Percentiles rank a stretch among this genome's conserved stretches.
Evolutionary conservation across 768 basidiomycete genomes (phyloP).

Genomic region (Leccinum disarticulatum): DNA sequence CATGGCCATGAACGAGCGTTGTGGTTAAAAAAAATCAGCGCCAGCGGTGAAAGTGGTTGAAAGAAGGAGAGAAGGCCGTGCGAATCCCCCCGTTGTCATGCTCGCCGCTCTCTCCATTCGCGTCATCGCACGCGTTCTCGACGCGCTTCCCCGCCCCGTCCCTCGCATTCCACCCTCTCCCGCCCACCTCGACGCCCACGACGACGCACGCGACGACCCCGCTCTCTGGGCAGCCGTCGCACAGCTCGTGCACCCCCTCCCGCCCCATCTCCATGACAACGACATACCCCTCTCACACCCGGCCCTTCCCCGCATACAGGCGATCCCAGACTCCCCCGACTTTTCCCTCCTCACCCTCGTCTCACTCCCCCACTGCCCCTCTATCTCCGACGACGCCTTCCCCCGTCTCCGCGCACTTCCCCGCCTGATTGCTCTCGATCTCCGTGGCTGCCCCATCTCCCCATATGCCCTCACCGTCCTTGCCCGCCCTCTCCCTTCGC

Average conservation of each 20-base stretch:
- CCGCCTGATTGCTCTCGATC: slow-evolving; percentile 62
- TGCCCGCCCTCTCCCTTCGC: slow-evolving; percentile 35
- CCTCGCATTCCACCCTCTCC: slow-evolving; percentile 35
- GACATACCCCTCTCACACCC: slow-evolving; percentile 53
- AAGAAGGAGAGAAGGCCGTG: slow-evolving; percentile 6
- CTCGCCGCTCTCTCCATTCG: slow-evolving; percentile 53
- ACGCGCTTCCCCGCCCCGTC: slow-evolving; percentile 35
- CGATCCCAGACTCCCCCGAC: slow-evolving; percentile 48
- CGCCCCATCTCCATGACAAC: slow-evolving; percentile 35
- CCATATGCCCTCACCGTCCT: slow-evolving; percentile 54
- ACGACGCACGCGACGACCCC: slow-evolving; percentile 49
- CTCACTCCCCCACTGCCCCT: slow-evolving; percentile 51
- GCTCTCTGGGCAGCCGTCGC: slow-evolving; percentile 60
- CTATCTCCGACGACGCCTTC: slow-evolving; percentile 61
- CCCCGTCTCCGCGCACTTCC: slow-evolving; percentile 50
- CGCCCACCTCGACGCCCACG: slow-evolving; percentile 42
- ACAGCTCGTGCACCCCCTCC: slow-evolving; percentile 59
- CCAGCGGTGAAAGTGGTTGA: slow-evolving; percentile 24
- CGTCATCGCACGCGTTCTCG: slow-evolving; percentile 42
- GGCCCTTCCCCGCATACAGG: slow-evolving; percentile 56
- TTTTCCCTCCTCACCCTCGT: slow-evolving; percentile 69
- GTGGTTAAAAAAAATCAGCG: slow-evolving; percentile 22
- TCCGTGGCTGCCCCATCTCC: slow-evolving; percentile 52
- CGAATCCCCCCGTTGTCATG: slow-evolving; percentile 14
- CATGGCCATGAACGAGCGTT: slow-evolving; percentile 33